Evolutionary conservation across 371 early-diverging fungal species (phyloP).

Genomic region (Mucor lusitanicus): DNA sequence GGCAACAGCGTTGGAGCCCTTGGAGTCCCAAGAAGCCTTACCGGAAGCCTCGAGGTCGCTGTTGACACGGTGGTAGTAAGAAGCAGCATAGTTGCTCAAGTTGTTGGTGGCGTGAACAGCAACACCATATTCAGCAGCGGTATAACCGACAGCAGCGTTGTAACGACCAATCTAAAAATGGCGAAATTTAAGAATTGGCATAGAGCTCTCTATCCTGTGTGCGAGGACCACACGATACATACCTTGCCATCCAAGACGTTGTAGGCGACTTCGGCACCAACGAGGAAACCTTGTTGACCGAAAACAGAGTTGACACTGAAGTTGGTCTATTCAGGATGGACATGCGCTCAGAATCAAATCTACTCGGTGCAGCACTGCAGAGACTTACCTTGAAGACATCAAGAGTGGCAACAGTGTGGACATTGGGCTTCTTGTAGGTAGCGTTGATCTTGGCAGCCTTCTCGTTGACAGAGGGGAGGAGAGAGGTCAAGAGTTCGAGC

Average conservation of each 20-base stretch:
- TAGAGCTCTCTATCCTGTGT: not conserved
- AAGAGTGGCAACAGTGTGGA: constrained; percentile 50
- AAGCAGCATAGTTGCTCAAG: constrained; percentile 79
- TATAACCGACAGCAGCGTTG: constrained; percentile 86
- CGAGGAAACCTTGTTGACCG: constrained; percentile 83
- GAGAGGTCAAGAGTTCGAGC: constrained; percentile 50
- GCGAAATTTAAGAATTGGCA: not conserved
- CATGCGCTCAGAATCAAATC: not conserved
- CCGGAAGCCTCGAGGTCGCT: constrained; percentile 91
- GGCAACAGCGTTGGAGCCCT: constrained; percentile 72
- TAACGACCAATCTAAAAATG: constrained; percentile 70
- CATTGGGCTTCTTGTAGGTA: constrained; percentile 54
- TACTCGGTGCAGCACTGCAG: not conserved
- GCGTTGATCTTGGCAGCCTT: constrained; percentile 53
- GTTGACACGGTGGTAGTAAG: constrained; percentile 95
- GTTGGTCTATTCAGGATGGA: constrained; percentile 35
- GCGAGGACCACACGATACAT: constrained; percentile 9
- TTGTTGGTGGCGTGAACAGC: constrained; percentile 81
- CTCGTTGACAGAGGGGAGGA: constrained; percentile 51
- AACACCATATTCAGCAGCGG: constrained; percentile 84
- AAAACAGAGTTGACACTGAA: constrained; percentile 52
- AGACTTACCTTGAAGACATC: constrained; percentile 52
- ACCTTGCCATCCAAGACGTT: constrained; percentile 83
- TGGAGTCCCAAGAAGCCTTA: constrained; percentile 89
- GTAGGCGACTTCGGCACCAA: constrained; percentile 93